Base-by-base conservation (phyloP, 352 stramenopile species). In the Pythium volutum region DNA sequence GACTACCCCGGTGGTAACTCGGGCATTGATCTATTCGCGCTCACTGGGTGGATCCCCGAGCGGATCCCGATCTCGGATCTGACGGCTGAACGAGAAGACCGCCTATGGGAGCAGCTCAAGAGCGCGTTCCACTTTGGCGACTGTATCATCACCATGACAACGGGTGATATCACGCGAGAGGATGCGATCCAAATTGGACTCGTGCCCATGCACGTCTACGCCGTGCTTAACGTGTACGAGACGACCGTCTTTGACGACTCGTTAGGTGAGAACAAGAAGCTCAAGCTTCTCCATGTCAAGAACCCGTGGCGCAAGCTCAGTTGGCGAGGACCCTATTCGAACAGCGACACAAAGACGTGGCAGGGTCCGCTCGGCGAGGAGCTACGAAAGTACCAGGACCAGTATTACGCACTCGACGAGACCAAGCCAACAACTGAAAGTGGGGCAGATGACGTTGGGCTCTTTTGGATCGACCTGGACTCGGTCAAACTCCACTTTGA, bases 1-100 rank as follows among this genome's bases (percentile, higher is more conserved):
- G 86, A 98, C 65, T 99, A 99, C 76, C 93, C 96, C 33, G 97
- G 97, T 18, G 96, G 90, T 26, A 99, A 99, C 73, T 97, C 86
- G 54, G 94, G 95, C 20, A 97, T 99, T 45, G 97, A 99, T 76
- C 73, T 99, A 22, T 99, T 98, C 77, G 94, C 92, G n/a, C 79
- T 99, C 16, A 99, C 97, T 0, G 97, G 97, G 6, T 99, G 97
- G 97, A 98, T 99, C 50, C 97, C 97, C 0, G 97, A 99, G 74
- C 79, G 89, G 27, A 82, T 98, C 25, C 79, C 86, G 42, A 65
- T 88, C 23, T 70, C 69, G 2, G 75, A 87, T 43, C 41, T 91
- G 0, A 41, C 69, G 22, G 27, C 27, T 4, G 61, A 79, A 36
- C 57, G 66, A 26, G 74, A 82, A 68, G 69, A 87, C 39, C 64